Evolutionary conservation across 345 rosid genomes (phyloP).

Genomic region (Populus ilicifolia): DNA sequence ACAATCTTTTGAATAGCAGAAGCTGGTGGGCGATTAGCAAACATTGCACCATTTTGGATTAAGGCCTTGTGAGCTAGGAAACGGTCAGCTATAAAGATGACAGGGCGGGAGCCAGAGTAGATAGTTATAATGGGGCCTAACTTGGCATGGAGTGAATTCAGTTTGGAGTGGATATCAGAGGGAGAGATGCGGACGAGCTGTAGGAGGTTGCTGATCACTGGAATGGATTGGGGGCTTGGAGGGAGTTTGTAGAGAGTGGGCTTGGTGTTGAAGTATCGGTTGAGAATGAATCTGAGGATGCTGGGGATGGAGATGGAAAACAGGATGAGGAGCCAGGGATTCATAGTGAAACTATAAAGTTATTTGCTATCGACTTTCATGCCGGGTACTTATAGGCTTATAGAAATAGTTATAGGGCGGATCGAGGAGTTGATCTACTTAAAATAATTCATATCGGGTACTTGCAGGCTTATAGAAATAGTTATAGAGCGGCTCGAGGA

Average conservation of each 20-base stretch:
- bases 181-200: background rate
- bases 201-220: background rate
- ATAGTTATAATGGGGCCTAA: slow-evolving; percentile 18
- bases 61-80: slow-evolving; percentile 12
- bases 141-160: background rate
- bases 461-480: too few species aligned
- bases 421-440: too few species aligned
- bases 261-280: background rate
- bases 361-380: too few species aligned
- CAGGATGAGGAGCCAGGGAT: background rate
- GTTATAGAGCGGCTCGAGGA: background rate
- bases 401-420: background rate
- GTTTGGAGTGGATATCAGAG: background rate
- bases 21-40: slow-evolving; percentile 10
- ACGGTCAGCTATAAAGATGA: slow-evolving; percentile 16
- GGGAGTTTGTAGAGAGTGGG: background rate
- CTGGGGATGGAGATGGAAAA: background rate
- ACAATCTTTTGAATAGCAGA: background rate
- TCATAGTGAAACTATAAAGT: background rate
- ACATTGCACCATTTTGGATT: slow-evolving; percentile 1
- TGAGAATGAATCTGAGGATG: background rate
- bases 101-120: slow-evolving; percentile 9
- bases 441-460: background rate
- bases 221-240: background rate
- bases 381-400: background rate